These are phyloP conservation scores for Sclerotinia glacialis DNA, from an alignment of 2,329 filamentous ascomycete species.

Conservation along the genomic window DNA sequence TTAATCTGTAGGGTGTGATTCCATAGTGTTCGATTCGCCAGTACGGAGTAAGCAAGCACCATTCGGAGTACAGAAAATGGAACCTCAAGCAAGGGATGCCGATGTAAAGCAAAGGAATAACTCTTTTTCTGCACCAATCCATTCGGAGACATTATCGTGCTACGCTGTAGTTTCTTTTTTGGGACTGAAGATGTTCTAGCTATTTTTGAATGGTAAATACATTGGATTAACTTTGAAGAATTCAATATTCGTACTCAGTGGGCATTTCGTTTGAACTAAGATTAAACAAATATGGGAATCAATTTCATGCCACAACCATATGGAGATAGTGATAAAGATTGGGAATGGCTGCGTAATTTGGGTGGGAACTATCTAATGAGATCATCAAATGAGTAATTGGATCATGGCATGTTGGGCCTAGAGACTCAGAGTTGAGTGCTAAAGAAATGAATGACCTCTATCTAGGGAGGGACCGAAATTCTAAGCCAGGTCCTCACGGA, in stretches of 20 bases:
- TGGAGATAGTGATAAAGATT: background rate
- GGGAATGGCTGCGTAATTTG: background rate
- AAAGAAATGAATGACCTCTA: background rate
- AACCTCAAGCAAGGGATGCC: background rate
- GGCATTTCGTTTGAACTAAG: background rate
- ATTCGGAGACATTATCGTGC: no score
- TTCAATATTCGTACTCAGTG: background rate
- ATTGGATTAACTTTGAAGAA: background rate
- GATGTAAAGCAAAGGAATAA: constrained; percentile 9
- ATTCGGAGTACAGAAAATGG: background rate
- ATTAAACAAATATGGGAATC: constrained; percentile 16
- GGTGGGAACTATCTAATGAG: background rate
- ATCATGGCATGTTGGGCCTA: background rate
- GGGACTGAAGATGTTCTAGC: background rate
- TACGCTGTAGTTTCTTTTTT: background rate
- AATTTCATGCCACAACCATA: constrained; percentile 1
- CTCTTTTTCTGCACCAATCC: background rate
- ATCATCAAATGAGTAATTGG: constrained; percentile 1
- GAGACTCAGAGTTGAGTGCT: background rate
- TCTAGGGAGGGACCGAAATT: background rate
- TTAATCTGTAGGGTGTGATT: constrained; percentile 1
- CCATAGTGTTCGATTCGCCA: no score
- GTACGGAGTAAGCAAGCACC: no score
- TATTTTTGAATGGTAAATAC: background rate
- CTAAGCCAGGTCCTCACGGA: background rate